Base-by-base conservation (phyloP, 2,329 filamentous ascomycete genomes). In the Penicillium nordicum region DNA sequence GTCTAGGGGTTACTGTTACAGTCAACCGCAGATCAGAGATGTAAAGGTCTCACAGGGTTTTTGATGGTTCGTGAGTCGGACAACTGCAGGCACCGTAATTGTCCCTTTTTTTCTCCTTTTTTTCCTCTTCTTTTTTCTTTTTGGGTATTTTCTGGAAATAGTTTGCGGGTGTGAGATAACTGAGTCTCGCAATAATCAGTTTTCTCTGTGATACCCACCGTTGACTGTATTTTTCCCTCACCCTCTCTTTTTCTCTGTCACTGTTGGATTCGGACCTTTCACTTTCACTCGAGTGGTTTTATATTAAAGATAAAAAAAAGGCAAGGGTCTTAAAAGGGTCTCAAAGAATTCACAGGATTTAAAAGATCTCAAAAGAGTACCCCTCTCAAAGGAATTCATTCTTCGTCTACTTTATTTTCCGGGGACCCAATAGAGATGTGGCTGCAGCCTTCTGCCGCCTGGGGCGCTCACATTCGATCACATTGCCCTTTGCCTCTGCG, bases 1-100 rank as follows among this genome's bases (percentile, higher is more conserved):
- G 63, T 61, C 32, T 53, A 58, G 58, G 62, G 63, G 61, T 64
- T 64, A 66, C 63, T 50, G 62, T 65, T 65, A 51, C 62, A 65
- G 42, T 61, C 34, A 32, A 34, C 25, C 32, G 51, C 43, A 55
- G 56, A 58, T 60, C 55, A 58, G 46, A 49, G 43, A 53, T 38
- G 16, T 18, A 29, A 46, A 56, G 29, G 62, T 64, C 61, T 64
- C 61, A 62, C 57, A 50, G 42, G 45, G 27, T 41, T 42, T 38
- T 38, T 32, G 36, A 56, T 53, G 48, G 49, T 50, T 49, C 32
- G 25, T 34, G 48, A 50, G 49, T 51, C 53, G 62, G 61, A 58
- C 46, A 58, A 55, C 58, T 63, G 60, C 60, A 63, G 60, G 53
- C 45, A 58, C 43, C 29, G 18, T 11, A n/a, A 25, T 16, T 32